Evolutionary conservation across 2,329 filamentous ascomycete genomes (phyloP), one percentile per base, ranked within the genome.

Genomic region (Sclerotinia sclerotiorum): DNA sequence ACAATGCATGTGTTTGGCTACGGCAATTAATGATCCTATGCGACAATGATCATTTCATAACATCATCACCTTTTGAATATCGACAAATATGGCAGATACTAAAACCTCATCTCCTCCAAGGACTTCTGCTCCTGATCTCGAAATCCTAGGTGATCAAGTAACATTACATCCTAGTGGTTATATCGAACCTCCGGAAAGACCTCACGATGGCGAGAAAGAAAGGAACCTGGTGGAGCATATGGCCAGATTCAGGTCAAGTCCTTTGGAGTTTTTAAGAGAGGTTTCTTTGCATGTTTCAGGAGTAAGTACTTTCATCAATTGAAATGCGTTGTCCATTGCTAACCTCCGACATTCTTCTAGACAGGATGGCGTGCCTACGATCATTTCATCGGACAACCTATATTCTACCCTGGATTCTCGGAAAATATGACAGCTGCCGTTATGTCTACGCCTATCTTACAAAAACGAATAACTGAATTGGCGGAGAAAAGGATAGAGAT

Each of bases 291-390:
- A 98, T 80, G 91, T 98, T 72, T 94, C 93, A 17, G 95, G 95
- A 67, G 67, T 69, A 60, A 27, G 67, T 61, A 11, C 27, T 35
- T 21, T 55, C 65, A 46, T 27, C 10, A 19, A 35, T 62, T 2
- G 29, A 35, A 35, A 27, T 13, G 48, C 7, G 24, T 15, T n/a
- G 24, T 39, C 6, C 44, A 65, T 42, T 65, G 48, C 67, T 58
- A 29, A 68, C 17, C 8, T n/a, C 44, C 57, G 27, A 57, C 27
- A 5, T 24, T 17, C 44, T 17, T 21, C 6, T 19, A 69, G 67
- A 90, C 91, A 63, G 94, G 94, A 78, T 99, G 95, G 95, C 91
- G 95, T 70, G 92, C 92, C 70, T 99, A 99, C 81, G 93, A 98
- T 77, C 83, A 90, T 71, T 86, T 94, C 71, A 90, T 98, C 74